Conservation (phyloP, 2,329 filamentous ascomycete genomes). For the Ophiostoma fasciatum region DNA sequence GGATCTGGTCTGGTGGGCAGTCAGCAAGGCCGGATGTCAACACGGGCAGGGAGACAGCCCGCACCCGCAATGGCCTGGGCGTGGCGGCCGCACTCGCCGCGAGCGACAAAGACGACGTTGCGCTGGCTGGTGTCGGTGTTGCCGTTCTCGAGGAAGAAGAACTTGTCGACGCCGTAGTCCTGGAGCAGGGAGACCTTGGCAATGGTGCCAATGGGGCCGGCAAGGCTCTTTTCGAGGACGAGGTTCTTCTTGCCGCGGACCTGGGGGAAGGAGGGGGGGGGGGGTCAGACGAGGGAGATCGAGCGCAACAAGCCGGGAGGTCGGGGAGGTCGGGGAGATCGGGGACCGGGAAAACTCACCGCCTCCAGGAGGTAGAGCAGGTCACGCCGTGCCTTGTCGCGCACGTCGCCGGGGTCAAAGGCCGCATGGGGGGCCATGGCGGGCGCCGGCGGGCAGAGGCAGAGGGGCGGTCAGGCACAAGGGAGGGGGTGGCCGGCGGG, state of each 20-base stretch:
- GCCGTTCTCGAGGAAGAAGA: conserved; percentile 90
- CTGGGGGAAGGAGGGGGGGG: too few relatives aligned
- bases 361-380: conserved; percentile 83
- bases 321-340: conserved; percentile 2
- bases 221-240: conserved; percentile 79
- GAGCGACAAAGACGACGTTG: conserved; percentile 86
- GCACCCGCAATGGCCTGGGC: conserved; percentile 78
- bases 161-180: conserved; percentile 95
- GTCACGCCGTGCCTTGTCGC: conserved; percentile 72
- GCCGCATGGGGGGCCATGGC: conserved; percentile 55
- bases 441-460: too few relatives aligned
- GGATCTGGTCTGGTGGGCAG: conserved; percentile 76
- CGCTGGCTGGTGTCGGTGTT: conserved; percentile 90
- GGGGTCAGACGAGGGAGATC: conserved; percentile 9
- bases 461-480: not conserved
- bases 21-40: not conserved
- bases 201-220: conserved; percentile 77
- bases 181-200: conserved; percentile 92
- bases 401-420: conserved; percentile 63
- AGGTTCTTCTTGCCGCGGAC: conserved; percentile 98
- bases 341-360: conserved; percentile 48
- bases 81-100: conserved; percentile 76
- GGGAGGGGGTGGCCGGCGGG: too few relatives aligned
- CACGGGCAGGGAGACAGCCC: not conserved
- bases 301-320: too few relatives aligned